A percentile compares a stretch with the other conserved stretches of the same genome.
Conservation (phyloP, 495 filamentous ascomycete species). For the Tuber calosporum region DNA sequence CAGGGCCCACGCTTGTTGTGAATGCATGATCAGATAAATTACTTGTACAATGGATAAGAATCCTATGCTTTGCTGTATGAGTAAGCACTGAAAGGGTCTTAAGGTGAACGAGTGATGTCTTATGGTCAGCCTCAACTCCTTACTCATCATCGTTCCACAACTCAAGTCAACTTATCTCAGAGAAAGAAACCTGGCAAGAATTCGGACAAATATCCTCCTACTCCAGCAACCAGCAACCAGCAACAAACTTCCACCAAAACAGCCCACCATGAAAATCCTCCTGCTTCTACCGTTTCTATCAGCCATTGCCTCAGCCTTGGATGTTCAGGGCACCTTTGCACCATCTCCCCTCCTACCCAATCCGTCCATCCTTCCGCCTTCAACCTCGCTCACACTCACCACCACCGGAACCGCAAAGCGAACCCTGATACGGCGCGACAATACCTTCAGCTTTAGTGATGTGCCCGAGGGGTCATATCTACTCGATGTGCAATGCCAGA, state of each 20-base stretch:
- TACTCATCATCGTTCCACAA: constrained; percentile 2
- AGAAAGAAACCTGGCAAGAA: neutral
- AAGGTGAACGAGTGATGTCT: neutral
- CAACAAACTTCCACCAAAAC: constrained; percentile 3
- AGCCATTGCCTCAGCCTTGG: constrained; percentile 26
- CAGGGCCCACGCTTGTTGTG: neutral
- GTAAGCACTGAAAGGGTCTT: neutral
- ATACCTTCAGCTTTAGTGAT: constrained; percentile 67
- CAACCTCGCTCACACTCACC: constrained; percentile 66
- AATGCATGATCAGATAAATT: constrained; percentile 2
- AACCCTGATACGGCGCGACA: constrained; percentile 57
- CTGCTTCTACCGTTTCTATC: constrained; percentile 26
- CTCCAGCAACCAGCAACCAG: neutral
- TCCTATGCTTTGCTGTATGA: neutral
- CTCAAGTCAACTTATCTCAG: neutral
- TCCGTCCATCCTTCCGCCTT: constrained; percentile 54
- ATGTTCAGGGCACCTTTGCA: constrained; percentile 29
- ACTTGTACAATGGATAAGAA: neutral
- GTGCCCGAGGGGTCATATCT: constrained; percentile 64
- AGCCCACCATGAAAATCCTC: constrained; percentile 33
- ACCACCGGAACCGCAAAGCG: constrained; percentile 47
- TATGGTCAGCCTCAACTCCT: constrained; percentile 5
- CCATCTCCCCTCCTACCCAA: constrained; percentile 48
- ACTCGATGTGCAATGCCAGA: constrained; percentile 64
- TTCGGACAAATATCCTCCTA: neutral